Evolutionary conservation across 805 yeast species (phyloP), one percentile per base, ranked within the genome.

Genomic region (Komagataella mondaviorum): DNA sequence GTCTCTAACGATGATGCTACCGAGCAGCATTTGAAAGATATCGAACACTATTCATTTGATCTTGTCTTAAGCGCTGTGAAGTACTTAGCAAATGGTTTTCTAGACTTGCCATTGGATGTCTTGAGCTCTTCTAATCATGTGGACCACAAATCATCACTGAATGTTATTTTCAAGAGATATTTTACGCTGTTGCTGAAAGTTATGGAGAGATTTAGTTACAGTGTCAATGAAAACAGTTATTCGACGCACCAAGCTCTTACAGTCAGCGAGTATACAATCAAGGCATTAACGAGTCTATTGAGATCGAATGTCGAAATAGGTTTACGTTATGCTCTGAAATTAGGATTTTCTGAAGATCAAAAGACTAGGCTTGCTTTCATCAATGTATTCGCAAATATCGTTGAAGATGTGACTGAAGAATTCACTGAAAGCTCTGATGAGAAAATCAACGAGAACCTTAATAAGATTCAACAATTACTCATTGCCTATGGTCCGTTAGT

Each of bases 251-350:
- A 84, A 59, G 68, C 78, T 10, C 70, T 76, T 22, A 63, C 68
- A 6, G 71, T 88, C 30, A 74, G 80, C 17, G 86, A 83, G 17
- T 79, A 81, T 63, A 78, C 83, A 8, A 77, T 87, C 51, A 67
- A 71, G 20, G 80, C 86, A 18, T 69, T 88, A 49, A 80, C 89
- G 2, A 85, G 85, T 56, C 63, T 88, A 50, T 70, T 88, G 48
- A 81, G 78, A 57, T 75, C 87, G 3, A 88, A 88, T 58, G 80
- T 83, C 6, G 88, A 83, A 51, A 81, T 85, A 22, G 95, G 96
- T 6, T 68, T 88, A 58, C 80, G 79, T 50, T 79, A 78, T 62
- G 88, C 90, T 2, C 63, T 88, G 14, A 89, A 93, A 0, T 73
- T 88, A 61, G 93, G 95, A 0, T 86, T 81, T 58, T 87, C 87